phyloP scores from a whole-genome alignment of 495 filamentous ascomycete species.

The Penicillium lagena region DNA sequence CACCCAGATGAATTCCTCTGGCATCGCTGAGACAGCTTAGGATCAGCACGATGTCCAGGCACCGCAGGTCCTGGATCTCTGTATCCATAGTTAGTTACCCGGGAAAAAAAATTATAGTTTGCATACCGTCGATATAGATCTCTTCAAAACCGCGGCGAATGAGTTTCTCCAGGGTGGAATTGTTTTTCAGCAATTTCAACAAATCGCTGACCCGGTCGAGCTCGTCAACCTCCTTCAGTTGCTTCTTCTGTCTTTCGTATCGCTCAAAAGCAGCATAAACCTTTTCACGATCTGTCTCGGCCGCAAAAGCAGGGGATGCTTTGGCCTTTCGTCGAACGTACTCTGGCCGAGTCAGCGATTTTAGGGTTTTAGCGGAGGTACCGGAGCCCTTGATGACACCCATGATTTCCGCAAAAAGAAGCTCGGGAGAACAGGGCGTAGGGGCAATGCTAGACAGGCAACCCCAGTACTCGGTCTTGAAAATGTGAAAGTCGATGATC shows the following conservation, averaged over 20 bases:
- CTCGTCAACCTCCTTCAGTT: conserved; percentile 23
- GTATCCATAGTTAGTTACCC: conserved; percentile 1
- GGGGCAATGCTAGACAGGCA: conserved; percentile 16
- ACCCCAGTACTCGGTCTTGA: conserved; percentile 35
- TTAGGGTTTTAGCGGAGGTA: conserved; percentile 7
- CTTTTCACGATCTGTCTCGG: conserved; percentile 12
- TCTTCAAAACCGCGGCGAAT: conserved; percentile 30
- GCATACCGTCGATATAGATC: conserved; percentile 35
- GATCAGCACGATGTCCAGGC: conserved; percentile 30
- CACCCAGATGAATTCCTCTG: conserved; percentile 34
- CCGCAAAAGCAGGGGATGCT: conserved; percentile 23
- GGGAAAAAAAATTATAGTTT: neutral
- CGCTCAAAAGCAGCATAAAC: conserved; percentile 28
- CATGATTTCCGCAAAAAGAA: conserved; percentile 41
- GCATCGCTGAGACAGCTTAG: conserved; percentile 24
- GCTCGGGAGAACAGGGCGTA: conserved; percentile 10
- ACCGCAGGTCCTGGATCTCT: conserved; percentile 39
- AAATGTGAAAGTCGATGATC: conserved; percentile 26
- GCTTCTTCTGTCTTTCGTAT: conserved; percentile 29
- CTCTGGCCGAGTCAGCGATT: conserved; percentile 17
- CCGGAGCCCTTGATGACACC: conserved; percentile 36
- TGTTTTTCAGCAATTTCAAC: conserved; percentile 7
- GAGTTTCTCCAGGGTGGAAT: conserved; percentile 4
- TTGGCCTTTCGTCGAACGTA: conserved; percentile 19
- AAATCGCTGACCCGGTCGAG: conserved; percentile 26